Percentiles rank a stretch among this genome's conserved stretches.
Evolutionary conservation across 345 rosid species (phyloP).

Genomic region (Salix dunnii): DNA sequence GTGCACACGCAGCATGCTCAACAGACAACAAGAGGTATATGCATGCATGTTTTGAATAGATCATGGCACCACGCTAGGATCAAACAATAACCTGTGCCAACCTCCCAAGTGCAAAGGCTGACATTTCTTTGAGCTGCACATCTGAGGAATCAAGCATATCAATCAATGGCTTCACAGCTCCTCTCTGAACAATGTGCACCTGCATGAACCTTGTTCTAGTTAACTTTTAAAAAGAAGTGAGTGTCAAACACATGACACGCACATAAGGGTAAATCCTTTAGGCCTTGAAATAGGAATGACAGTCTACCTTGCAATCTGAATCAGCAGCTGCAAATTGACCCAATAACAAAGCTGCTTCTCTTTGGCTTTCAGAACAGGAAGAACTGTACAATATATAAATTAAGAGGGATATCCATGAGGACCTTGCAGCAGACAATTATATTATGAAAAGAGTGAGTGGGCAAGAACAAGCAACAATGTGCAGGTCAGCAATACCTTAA

Average conservation of each 20-base stretch:
- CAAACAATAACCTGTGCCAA: constrained; percentile 61
- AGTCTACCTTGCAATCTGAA: constrained; percentile 69
- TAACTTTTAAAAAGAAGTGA: neutral
- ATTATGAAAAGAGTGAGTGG: neutral
- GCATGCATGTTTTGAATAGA: neutral
- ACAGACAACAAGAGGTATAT: neutral
- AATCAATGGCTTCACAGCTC: constrained; percentile 64
- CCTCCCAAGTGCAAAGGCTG: constrained; percentile 81
- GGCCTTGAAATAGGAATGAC: constrained; percentile 5
- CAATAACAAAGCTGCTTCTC: constrained; percentile 73
- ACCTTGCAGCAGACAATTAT: neutral
- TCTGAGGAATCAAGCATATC: constrained; percentile 64
- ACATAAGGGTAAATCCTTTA: neutral
- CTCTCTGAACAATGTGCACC: constrained; percentile 83
- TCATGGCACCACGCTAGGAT: neutral
- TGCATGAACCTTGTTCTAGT: constrained; percentile 26
- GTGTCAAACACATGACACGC: neutral
- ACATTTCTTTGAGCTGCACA: constrained; percentile 64
- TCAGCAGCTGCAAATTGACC: constrained; percentile 85
- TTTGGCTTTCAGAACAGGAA: constrained; percentile 59
- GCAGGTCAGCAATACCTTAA: constrained; percentile 44
- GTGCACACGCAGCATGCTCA: neutral
- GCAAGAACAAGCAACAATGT: neutral
- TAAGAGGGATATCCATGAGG: constrained; percentile 4
- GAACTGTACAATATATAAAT: constrained; percentile 38